phyloP scores from a whole-genome alignment of 2,329 filamentous ascomycete species.

The Diplocarpon mali region DNA sequence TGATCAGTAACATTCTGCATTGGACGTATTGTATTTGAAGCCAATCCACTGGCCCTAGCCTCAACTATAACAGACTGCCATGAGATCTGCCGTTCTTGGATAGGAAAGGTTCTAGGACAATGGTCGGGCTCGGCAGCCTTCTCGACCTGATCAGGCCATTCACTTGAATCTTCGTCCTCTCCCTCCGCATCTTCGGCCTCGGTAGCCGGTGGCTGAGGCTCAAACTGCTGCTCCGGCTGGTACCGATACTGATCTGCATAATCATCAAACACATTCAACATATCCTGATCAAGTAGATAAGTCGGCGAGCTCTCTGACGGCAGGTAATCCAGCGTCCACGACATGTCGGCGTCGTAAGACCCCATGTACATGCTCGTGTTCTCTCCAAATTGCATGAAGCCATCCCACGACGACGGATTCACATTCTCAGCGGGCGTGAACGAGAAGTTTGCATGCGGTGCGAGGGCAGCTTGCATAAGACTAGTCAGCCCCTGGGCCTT shows the following conservation, averaged over 20 bases:
- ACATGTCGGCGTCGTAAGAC: constrained; percentile 24
- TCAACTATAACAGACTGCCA: constrained; percentile 23
- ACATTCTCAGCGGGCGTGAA: constrained; percentile 16
- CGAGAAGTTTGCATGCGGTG: constrained; percentile 12
- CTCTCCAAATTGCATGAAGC: constrained; percentile 22
- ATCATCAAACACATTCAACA: constrained; percentile 12
- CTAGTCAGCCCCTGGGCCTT: constrained; percentile 20
- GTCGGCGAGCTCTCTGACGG: constrained; percentile 15
- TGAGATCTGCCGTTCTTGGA: constrained; percentile 16
- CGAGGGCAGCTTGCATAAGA: constrained; percentile 24
- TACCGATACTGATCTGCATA: constrained; percentile 16
- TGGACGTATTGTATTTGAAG: constrained; percentile 12
- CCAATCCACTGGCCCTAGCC: constrained; percentile 13
- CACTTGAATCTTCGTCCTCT: constrained; percentile 20
- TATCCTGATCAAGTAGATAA: constrained; percentile 13
- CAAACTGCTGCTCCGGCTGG: constrained; percentile 12
- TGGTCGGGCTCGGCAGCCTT: constrained; percentile 7
- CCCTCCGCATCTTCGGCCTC: constrained; percentile 17
- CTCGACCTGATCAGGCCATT: constrained; percentile 23
- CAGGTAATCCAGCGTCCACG: constrained; percentile 21
- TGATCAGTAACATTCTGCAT: constrained; percentile 13
- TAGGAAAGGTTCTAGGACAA: constrained; percentile 13
- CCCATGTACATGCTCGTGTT: constrained; percentile 20
- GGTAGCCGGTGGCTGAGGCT: constrained; percentile 3
- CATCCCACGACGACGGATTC: constrained; percentile 19